Percentiles rank a stretch among this genome's conserved stretches.
Evolutionary conservation across 768 basidiomycete species (phyloP).

Genomic region (Termitomyces sp.): DNA sequence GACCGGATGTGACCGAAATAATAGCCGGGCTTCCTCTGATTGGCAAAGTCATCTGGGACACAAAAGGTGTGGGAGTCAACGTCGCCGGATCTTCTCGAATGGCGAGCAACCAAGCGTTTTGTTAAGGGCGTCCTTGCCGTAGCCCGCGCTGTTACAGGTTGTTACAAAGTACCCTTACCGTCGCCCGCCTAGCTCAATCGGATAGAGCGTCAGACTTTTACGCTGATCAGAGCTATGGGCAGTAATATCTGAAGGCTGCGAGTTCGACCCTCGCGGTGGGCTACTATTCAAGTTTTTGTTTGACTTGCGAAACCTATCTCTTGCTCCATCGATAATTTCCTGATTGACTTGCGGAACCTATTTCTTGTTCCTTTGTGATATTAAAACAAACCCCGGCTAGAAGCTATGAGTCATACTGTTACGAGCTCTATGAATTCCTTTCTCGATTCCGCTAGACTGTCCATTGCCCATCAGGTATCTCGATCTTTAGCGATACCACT

Average conservation of each 20-base stretch:
- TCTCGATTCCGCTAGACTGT: background rate
- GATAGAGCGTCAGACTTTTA: conserved; percentile 64
- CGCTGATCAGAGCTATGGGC: too few relatives aligned
- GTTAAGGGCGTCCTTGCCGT: background rate
- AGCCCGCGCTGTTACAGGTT: too few relatives aligned
- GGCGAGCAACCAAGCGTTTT: background rate
- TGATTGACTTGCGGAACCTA: too few relatives aligned
- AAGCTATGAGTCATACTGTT: too few relatives aligned
- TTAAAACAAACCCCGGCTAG: too few relatives aligned
- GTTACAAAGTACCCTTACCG: background rate
- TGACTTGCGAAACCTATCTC: too few relatives aligned
- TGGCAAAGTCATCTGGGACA: background rate
- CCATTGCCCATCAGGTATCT: conserved; percentile 4
- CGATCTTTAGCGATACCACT: background rate
- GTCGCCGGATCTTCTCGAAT: too few relatives aligned
- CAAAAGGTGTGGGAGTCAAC: background rate
- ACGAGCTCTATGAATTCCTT: background rate
- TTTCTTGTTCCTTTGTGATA: too few relatives aligned
- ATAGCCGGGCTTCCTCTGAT: background rate
- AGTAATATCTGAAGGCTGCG: conserved; percentile 69
- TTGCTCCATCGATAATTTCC: too few relatives aligned
- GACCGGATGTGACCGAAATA: background rate
- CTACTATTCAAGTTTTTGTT: background rate
- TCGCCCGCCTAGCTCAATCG: conserved; percentile 59
- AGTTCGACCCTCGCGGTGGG: conserved; percentile 65